Base-by-base conservation (phyloP, 176 grass and related monocot species). In the Rhynchospora pubera region DNA sequence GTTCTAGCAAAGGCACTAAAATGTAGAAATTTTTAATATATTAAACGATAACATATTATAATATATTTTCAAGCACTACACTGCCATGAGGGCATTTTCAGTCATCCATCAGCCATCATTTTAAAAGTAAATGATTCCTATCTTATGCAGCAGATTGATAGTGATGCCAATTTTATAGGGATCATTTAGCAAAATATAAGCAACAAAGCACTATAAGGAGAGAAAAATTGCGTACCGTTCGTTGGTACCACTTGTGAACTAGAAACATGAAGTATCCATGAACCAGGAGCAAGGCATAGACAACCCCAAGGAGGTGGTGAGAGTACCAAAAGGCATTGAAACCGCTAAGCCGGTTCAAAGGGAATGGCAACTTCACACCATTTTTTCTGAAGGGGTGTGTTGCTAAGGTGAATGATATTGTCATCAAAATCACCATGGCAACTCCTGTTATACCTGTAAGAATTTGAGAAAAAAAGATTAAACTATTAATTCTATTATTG, bases 321-420 rank as follows among this genome's bases (percentile, higher is more conserved):
- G 96, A 99, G 86, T 99, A 99, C 96, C 96, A 99, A 81, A 95
- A 99, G 44, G 92, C 92, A 72, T 99, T 99, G 96, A 99, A 99
- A 0, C 96, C 96, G 7, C 90, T 84, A 18, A 99, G 92, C 0
- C 92, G 86, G 84, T 93, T 89, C 6, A 99, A 73, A 3, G 87
- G 96, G 45, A 89, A 86, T 0, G 92, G 96, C 0, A 95, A 83
- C 12, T 68, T 24, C 39, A 44, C 81, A 43, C 90, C 91, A 79
- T 93, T 92, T 87, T 99, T 99, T 39, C 96, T 83, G 62, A 99
- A 99, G 6, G 92, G 96, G 64, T 95, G 96, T 0, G 96, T 99
- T 34, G 96, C 96, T 1, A 99, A 87, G 46, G 92, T 99, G 84
- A 99, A 99, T 24, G 96, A 99, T 13, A 99, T 79, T 30, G 89